Percentiles rank a stretch among this genome's conserved stretches.
Conservation (phyloP, 495 filamentous ascomycete genomes). For the Amorphotheca resinae region DNA sequence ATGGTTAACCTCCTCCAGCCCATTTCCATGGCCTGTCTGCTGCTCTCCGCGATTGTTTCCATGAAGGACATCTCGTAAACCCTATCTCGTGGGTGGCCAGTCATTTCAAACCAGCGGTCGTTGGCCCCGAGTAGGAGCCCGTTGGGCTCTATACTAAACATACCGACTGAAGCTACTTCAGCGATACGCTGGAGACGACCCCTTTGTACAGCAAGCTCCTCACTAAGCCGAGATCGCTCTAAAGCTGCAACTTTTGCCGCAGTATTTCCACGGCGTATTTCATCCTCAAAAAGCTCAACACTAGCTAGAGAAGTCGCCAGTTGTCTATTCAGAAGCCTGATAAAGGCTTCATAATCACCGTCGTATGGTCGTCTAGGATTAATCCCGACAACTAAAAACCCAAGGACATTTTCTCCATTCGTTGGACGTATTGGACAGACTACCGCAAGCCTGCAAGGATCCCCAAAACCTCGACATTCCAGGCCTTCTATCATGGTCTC, state of each 20-base stretch:
- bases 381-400: conserved; percentile 32
- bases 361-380: conserved; percentile 32
- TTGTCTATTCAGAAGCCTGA: conserved; percentile 13
- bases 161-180: conserved; percentile 14
- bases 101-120: conserved; percentile 13
- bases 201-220: conserved; percentile 12
- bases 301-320: conserved; percentile 15
- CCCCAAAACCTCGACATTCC: conserved; percentile 44
- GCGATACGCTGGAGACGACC: conserved; percentile 13
- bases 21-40: neutral
- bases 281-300: conserved; percentile 13
- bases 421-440: conserved; percentile 34
- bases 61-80: conserved; percentile 16
- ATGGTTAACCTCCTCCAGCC: conserved; percentile 15
- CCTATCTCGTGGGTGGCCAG: conserved; percentile 21
- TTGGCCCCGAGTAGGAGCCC: conserved; percentile 13
- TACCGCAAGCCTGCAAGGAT: conserved; percentile 46
- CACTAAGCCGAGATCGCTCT: conserved; percentile 7
- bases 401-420: conserved; percentile 26
- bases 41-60: conserved; percentile 7
- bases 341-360: conserved; percentile 25
- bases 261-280: conserved; percentile 5
- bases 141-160: conserved; percentile 11
- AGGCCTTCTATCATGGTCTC: conserved; percentile 25
- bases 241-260: conserved; percentile 11